Conservation (phyloP, 768 basidiomycete species). For the Lactifluus echinatus region DNA sequence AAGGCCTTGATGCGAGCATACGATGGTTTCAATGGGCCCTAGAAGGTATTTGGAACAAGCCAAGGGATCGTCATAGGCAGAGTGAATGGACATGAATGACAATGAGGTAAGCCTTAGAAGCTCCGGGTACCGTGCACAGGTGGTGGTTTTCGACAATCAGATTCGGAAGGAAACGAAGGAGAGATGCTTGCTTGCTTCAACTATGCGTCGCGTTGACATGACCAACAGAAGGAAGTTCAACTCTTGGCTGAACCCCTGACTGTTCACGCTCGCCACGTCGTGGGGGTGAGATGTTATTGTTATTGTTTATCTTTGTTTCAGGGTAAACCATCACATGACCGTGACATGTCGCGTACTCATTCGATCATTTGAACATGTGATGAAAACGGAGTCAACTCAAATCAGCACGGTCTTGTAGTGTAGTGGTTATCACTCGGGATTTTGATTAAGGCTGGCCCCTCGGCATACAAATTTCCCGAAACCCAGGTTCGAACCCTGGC, state of each 20-base stretch:
- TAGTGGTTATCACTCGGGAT: slow-evolving; percentile 22
- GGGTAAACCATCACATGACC: slow-evolving; percentile 11
- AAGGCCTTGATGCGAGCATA: slow-evolving; percentile 1
- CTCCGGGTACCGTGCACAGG: not conserved
- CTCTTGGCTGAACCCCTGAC: not conserved
- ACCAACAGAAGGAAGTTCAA: not conserved
- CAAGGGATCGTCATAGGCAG: not conserved
- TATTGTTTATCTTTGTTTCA: not conserved
- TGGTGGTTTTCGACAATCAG: not conserved
- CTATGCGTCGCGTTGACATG: not conserved
- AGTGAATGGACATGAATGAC: not conserved
- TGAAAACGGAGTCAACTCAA: too few relatives aligned
- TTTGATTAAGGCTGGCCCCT: not conserved
- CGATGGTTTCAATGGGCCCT: slow-evolving; percentile 13
- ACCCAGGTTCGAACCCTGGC: slow-evolving; percentile 23
- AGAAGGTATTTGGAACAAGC: slow-evolving; percentile 1
- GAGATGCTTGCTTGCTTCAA: not conserved
- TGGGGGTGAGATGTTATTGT: not conserved
- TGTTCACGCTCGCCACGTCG: not conserved
- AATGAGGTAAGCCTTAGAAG: not conserved
- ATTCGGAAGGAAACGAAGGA: too few relatives aligned
- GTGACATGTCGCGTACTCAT: not conserved
- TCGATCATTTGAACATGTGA: too few relatives aligned
- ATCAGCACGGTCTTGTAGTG: slow-evolving; percentile 21
- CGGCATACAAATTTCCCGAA: slow-evolving; percentile 9